phyloP scores from a whole-genome alignment of 495 filamentous ascomycete species.

The Aspergillus conjunctus region DNA sequence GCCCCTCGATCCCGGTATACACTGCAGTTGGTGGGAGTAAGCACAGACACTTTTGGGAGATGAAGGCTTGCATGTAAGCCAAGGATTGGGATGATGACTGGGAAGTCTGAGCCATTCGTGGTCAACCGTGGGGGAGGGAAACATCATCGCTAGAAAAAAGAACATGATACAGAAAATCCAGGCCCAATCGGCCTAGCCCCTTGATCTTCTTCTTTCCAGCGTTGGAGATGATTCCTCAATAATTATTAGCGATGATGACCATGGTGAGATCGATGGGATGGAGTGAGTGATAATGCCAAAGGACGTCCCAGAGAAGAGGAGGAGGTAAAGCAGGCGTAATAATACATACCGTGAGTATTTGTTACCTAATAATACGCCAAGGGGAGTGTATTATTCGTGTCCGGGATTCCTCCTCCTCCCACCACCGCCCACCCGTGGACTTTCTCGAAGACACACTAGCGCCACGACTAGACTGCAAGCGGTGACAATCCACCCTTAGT shows the following conservation, averaged over 20 bases:
- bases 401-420: neutral
- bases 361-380: conserved; percentile 23
- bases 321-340: neutral
- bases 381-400: conserved; percentile 3
- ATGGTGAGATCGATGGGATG: too few species aligned
- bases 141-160: neutral
- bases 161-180: neutral
- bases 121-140: conserved; percentile 18
- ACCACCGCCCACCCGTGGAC: neutral
- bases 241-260: too few species aligned
- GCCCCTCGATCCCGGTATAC: neutral
- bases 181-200: neutral
- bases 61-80: conserved; percentile 12
- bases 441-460: conserved; percentile 20
- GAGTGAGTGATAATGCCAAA: too few species aligned
- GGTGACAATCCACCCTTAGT: conserved; percentile 16
- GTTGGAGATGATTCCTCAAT: too few species aligned
- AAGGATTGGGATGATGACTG: conserved; percentile 4
- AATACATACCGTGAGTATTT: conserved; percentile 8
- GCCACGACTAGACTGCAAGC: conserved; percentile 22
- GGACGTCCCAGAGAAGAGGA: neutral
- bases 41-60: neutral
- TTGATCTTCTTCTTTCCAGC: neutral
- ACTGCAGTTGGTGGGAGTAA: conserved; percentile 8
- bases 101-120: neutral